Evolutionary conservation across 1,284 basidiomycete genomes (phyloP).

Genomic region (Mycena sp.): DNA sequence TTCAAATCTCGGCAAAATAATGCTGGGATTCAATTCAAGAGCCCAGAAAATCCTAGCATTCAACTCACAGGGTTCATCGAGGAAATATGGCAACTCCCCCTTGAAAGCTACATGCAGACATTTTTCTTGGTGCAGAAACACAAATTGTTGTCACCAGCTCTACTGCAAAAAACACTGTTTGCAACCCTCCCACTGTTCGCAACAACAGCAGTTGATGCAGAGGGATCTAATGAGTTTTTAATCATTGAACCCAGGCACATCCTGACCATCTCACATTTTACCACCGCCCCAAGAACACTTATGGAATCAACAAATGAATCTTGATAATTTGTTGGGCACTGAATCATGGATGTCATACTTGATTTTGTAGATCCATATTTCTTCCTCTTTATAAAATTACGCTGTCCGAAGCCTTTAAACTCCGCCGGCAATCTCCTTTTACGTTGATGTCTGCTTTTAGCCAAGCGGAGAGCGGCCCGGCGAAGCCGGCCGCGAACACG

Average conservation of each 20-base stretch:
- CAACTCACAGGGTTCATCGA: background rate
- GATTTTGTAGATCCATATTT: background rate
- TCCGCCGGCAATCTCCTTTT: too few species aligned
- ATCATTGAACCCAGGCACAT: conserved; percentile 38
- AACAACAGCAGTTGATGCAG: background rate
- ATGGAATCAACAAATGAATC: background rate
- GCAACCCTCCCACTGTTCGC: background rate
- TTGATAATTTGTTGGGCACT: background rate
- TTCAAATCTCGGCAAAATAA: background rate
- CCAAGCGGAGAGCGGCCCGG: too few species aligned
- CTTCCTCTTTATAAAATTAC: too few species aligned
- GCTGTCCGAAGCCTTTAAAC: too few species aligned
- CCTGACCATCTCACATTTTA: conserved; percentile 29
- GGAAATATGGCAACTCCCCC: too few species aligned
- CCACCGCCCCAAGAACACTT: background rate
- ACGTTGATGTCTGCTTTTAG: too few species aligned
- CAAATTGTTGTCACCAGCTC: background rate
- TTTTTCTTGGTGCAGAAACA: conserved; percentile 10
- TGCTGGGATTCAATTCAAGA: conserved; percentile 3
- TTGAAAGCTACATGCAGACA: background rate
- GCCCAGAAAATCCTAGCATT: background rate
- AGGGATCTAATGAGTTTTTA: background rate
- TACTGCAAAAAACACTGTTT: background rate
- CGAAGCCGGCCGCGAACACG: too few species aligned
- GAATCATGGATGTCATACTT: background rate